phyloP scores from a whole-genome alignment of 805 yeast species.

The Metschnikowia kofuensis region DNA sequence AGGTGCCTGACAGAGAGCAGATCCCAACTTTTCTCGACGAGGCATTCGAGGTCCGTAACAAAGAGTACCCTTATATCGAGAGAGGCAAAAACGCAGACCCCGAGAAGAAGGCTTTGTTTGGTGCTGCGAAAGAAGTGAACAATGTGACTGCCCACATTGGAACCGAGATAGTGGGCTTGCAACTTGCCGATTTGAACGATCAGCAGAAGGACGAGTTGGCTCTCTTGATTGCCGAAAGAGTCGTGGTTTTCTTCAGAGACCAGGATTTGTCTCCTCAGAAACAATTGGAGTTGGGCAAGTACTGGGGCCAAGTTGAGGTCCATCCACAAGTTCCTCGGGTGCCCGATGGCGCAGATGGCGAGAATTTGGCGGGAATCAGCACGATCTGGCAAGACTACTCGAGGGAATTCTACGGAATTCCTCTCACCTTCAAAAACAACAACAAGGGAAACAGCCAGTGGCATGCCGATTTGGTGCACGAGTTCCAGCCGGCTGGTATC shows the following conservation, averaged over 20 bases:
- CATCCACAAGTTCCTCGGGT: conserved; percentile 19
- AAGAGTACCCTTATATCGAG: conserved; percentile 24
- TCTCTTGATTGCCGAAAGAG: conserved; percentile 29
- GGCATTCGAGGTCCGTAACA: conserved; percentile 22
- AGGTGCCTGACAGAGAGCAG: conserved; percentile 20
- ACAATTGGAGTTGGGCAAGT: conserved; percentile 29
- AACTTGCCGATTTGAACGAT: conserved; percentile 26
- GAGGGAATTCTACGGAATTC: conserved; percentile 21
- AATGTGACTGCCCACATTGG: conserved; percentile 31
- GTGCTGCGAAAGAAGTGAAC: conserved; percentile 30
- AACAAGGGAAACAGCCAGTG: conserved; percentile 20
- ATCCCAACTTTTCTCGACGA: conserved; percentile 28
- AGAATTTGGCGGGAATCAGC: conserved; percentile 23
- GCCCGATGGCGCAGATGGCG: conserved; percentile 16
- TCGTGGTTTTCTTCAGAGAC: conserved; percentile 29
- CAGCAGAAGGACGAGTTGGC: conserved; percentile 31
- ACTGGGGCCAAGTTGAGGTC: conserved; percentile 30
- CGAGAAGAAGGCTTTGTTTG: conserved; percentile 29
- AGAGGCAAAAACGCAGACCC: conserved; percentile 29
- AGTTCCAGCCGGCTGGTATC: conserved; percentile 54
- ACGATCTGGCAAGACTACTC: conserved; percentile 32
- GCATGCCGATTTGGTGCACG: conserved; percentile 57
- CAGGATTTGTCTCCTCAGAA: conserved; percentile 31
- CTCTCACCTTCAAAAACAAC: conserved; percentile 28
- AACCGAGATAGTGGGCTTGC: conserved; percentile 31